phyloP scores from a whole-genome alignment of 768 basidiomycete species.

The Phlegmacium glaucopus region DNA sequence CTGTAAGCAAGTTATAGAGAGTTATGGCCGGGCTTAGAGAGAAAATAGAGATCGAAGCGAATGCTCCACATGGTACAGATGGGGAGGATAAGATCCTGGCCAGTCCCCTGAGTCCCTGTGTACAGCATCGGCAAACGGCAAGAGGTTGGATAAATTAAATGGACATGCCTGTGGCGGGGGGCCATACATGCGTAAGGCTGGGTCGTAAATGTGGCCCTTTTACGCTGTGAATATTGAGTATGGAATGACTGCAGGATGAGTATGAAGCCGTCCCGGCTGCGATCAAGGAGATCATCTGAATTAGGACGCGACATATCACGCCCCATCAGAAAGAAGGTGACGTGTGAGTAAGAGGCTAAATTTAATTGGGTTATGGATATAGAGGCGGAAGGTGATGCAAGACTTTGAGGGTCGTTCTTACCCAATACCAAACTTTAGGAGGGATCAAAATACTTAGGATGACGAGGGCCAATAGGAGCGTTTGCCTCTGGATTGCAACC shows the following conservation, averaged over 20 bases:
- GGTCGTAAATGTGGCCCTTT: too few relatives aligned
- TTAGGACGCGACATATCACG: background rate
- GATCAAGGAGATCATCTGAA: background rate
- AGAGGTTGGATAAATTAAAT: conserved; percentile 3
- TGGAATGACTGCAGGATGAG: background rate
- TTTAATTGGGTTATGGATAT: background rate
- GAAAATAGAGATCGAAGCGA: conserved; percentile 5
- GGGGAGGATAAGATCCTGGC: conserved; percentile 8
- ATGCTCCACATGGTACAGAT: conserved; percentile 7
- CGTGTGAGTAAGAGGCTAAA: background rate
- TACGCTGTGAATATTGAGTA: conserved; percentile 7
- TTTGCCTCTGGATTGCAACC: background rate
- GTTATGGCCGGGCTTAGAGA: background rate
- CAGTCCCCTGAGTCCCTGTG: background rate
- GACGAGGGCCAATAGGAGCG: conserved; percentile 1
- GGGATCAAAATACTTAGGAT: background rate
- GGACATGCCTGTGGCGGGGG: conserved; percentile 1
- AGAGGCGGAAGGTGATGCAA: background rate
- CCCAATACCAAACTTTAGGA: background rate
- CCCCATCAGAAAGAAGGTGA: background rate
- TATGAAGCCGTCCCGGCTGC: conserved; percentile 8
- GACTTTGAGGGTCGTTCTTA: background rate
- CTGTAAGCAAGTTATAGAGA: too few relatives aligned
- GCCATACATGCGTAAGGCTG: background rate
- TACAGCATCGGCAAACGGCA: conserved; percentile 3